phyloP scores from a whole-genome alignment of 2,329 filamentous ascomycete species.

The Escovopsis sp. region DNA sequence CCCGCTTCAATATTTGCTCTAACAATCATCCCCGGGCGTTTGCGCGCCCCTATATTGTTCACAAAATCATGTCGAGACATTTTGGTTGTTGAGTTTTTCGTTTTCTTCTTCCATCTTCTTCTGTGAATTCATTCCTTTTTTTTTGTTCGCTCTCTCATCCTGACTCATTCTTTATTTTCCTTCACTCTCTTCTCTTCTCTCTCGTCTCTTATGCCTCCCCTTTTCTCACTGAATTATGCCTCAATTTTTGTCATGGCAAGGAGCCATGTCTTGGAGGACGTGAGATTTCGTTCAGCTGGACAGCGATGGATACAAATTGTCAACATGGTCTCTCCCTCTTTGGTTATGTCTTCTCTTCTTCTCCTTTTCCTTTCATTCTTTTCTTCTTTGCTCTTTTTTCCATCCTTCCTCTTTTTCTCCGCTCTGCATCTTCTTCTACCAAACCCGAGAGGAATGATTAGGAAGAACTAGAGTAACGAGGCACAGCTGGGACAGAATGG shows the following conservation, averaged over 20 bases:
- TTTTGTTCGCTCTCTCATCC: background rate
- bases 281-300: too few species aligned
- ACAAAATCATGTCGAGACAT: background rate
- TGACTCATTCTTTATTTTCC: background rate
- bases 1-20: too few species aligned
- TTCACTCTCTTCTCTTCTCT: background rate
- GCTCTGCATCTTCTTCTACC: background rate
- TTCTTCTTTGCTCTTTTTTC: background rate
- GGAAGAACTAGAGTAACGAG: too few species aligned
- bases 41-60: too few species aligned
- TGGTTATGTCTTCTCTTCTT: constrained; percentile 9
- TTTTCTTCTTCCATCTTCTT: background rate
- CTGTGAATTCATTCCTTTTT: background rate
- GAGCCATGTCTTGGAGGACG: too few species aligned
- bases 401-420: constrained; percentile 6
- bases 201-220: too few species aligned
- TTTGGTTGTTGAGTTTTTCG: background rate
- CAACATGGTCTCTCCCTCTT: constrained; percentile 3
- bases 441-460: too few species aligned
- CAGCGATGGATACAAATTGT: too few species aligned
- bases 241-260: too few species aligned
- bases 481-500: too few species aligned
- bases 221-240: too few species aligned
- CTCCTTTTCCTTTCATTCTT: constrained; percentile 11
- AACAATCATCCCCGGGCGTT: too few species aligned